Evolutionary conservation across 179 eudicot species (phyloP), one percentile per base, ranked within the genome.

Genomic region (Patellifolia procumbens): DNA sequence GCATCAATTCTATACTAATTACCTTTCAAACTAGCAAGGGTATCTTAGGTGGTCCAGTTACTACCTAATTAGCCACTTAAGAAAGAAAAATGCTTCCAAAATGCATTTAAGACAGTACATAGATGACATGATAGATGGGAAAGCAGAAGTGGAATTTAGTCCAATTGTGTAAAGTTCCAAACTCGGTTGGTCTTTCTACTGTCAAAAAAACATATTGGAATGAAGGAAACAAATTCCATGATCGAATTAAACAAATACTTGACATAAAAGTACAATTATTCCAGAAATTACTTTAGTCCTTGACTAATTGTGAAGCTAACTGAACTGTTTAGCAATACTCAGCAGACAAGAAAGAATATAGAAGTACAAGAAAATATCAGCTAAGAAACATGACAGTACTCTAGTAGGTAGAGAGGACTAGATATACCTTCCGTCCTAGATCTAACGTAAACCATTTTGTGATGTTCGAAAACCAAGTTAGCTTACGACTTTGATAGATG

Each of bases 151-250:
- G 61, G 65, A 37, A 10, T 61, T 64, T 78, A 51, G 42, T 74
- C 51, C 48, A 80, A 76, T 58, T 49, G 77, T 55, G 48, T 58
- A 49, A 60, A 77, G 74, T 34, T 81, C 59, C 48, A 22, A 68
- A 68, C 39, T 48, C 16, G 77, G 80, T 64, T 63, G 48, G 63
- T 73, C 80, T 77, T 77, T 77, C 58, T 11, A 32, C 49, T 77
- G 63, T 72, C 74, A 73, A 58, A 39, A 55, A 53, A 76, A 81
- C 74, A 81, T 65, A 67, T 64, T 2, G 53, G 74, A 73, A 76
- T 73, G 69, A 66, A 67, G 74, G 83, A 66, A 76, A 72, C 77
- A 81, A 24, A 42, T 34, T 46, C 63, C 48, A 26, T 35, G n/a
- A 67, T 73, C 26, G 45, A 24, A 28, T 52, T 49, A 51, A 39